These are phyloP conservation scores for Huntiella bhutanensis DNA, from an alignment of 2,329 filamentous ascomycete species.

Conservation along the genomic window DNA sequence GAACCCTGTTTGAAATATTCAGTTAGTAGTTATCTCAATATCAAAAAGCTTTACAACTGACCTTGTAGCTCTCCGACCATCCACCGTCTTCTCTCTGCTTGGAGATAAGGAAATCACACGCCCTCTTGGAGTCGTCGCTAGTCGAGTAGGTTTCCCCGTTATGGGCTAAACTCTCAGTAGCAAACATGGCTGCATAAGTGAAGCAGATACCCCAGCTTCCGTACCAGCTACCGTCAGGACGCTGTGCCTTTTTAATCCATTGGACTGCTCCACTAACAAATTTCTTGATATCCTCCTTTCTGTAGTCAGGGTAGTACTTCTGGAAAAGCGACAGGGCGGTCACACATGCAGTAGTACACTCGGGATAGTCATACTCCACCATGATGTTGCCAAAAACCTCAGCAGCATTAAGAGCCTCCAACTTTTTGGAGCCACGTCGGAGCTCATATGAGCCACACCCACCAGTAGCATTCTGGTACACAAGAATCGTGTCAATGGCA, in stretches of 20 bases:
- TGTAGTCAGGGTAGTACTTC: conserved; percentile 64
- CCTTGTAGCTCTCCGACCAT: conserved; percentile 87
- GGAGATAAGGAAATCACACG: conserved; percentile 69
- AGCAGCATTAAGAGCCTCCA: conserved; percentile 83
- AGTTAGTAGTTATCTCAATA: conserved; percentile 1
- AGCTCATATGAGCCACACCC: conserved; percentile 84
- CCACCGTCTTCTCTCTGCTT: conserved; percentile 79
- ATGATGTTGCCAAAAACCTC: conserved; percentile 96
- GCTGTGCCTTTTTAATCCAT: conserved; percentile 69
- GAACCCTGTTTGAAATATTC: conserved; percentile 35
- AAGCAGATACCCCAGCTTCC: conserved; percentile 97
- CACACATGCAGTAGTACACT: conserved; percentile 90
- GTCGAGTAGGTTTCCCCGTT: conserved; percentile 68
- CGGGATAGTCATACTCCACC: conserved; percentile 96
- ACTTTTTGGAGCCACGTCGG: conserved; percentile 52
- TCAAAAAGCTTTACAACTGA: conserved; percentile 17
- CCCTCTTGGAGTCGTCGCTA: conserved; percentile 49
- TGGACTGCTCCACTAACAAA: conserved; percentile 57
- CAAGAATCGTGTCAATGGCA: conserved; percentile 73
- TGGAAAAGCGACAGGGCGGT: conserved; percentile 72
- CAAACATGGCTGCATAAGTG: conserved; percentile 94
- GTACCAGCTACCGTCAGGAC: conserved; percentile 82
- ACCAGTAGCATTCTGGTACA: conserved; percentile 74
- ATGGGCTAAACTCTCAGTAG: conserved; percentile 64
- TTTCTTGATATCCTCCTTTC: conserved; percentile 49